Conservation (phyloP, 306 rosid genomes). For the Vachellia collinsii region DNA sequence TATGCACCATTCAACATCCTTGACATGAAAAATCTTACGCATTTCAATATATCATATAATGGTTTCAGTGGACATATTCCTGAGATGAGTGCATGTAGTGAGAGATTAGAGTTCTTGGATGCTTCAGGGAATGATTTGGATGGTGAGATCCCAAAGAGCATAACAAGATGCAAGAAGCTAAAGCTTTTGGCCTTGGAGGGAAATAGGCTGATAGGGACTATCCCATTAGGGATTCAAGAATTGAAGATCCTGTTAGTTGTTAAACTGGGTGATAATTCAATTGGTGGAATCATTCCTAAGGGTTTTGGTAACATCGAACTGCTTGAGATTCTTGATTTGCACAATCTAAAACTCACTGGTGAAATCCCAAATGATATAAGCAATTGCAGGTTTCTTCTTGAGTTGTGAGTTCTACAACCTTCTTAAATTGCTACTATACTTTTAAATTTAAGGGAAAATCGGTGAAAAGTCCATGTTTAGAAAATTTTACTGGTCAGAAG, state of each 20-base stretch:
- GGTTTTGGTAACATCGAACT: constrained; percentile 70
- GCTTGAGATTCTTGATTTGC: constrained; percentile 87
- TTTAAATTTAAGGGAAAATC: background rate
- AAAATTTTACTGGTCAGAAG: background rate
- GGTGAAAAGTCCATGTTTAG: background rate
- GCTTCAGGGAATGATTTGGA: constrained; percentile 78
- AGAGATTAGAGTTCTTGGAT: constrained; percentile 66
- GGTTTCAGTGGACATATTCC: constrained; percentile 70
- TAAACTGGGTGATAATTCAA: constrained; percentile 71
- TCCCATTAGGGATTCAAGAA: constrained; percentile 62
- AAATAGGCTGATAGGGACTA: constrained; percentile 69
- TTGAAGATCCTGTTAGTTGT: constrained; percentile 65
- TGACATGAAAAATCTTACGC: constrained; percentile 60
- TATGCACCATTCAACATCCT: constrained; percentile 74
- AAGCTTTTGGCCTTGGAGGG: constrained; percentile 73
- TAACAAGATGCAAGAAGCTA: constrained; percentile 69
- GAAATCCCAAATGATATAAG: constrained; percentile 70
- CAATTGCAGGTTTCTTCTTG: constrained; percentile 85
- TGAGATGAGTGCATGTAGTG: constrained; percentile 65
- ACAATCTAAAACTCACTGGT: constrained; percentile 74
- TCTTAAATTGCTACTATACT: constrained; percentile 33
- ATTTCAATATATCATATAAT: constrained; percentile 75
- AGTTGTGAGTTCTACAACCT: constrained; percentile 74
- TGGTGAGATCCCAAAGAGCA: constrained; percentile 78
- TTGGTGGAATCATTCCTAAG: constrained; percentile 71